A percentile compares a stretch with the other conserved stretches of the same genome.
These are phyloP conservation scores for Coccomyxa subellipsoidea DNA, from an alignment of 163 green algal genomes.

Conservation along the genomic window DNA sequence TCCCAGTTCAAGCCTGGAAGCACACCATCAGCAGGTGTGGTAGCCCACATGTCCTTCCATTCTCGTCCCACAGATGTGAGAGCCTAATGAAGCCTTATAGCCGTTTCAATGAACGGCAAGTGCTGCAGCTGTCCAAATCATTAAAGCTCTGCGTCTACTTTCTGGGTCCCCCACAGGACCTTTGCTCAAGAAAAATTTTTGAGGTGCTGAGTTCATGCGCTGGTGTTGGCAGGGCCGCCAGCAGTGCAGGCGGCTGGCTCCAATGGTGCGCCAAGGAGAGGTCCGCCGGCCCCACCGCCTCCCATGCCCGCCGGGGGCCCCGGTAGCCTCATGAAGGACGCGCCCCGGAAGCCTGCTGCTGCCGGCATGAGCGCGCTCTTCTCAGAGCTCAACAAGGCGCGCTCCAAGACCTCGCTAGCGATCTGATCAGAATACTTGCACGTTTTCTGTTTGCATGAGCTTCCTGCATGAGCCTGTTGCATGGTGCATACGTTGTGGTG, in stretches of 20 bases:
- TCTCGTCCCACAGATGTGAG: neutral
- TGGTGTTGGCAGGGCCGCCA: neutral
- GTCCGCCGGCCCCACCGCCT: constrained; percentile 43
- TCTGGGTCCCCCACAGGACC: too few relatives aligned
- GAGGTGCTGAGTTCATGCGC: neutral
- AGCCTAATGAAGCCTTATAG: too few relatives aligned
- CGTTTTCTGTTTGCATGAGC: too few relatives aligned
- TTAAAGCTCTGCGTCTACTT: too few relatives aligned
- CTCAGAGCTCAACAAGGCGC: constrained; percentile 53
- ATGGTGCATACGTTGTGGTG: too few relatives aligned
- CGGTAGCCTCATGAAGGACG: constrained; percentile 29
- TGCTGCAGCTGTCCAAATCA: too few relatives aligned
- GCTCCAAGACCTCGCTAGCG: neutral
- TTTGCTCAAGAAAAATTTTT: neutral
- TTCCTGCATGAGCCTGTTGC: too few relatives aligned
- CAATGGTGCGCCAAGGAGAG: neutral
- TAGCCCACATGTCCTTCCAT: neutral
- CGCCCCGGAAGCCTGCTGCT: constrained; percentile 17
- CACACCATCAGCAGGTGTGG: neutral
- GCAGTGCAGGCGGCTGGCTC: neutral
- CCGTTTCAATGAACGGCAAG: too few relatives aligned
- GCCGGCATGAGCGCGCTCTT: constrained; percentile 65
- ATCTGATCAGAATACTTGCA: neutral
- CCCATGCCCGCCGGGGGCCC: constrained; percentile 37
- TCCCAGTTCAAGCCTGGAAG: constrained; percentile 28